phyloP scores from a whole-genome alignment of 306 rosid species.

The Parietaria judaica region DNA sequence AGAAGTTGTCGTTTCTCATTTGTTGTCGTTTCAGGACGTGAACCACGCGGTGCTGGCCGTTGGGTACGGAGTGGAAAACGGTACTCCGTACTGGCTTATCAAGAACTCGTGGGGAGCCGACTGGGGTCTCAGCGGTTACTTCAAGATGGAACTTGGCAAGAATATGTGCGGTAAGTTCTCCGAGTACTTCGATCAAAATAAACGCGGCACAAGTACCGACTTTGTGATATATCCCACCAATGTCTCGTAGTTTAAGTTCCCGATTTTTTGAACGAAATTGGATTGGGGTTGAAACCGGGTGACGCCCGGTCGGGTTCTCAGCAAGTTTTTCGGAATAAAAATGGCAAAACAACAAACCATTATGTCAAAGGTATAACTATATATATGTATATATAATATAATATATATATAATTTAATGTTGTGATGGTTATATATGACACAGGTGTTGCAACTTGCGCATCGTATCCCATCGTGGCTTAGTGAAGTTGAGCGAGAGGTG shows the following conservation, averaged over 20 bases:
- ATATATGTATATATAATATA: too few relatives aligned
- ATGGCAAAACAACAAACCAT: neutral
- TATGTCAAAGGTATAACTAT: too few relatives aligned
- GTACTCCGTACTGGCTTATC: constrained; percentile 71
- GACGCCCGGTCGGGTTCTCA: too few relatives aligned
- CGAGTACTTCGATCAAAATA: too few relatives aligned
- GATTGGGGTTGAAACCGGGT: too few relatives aligned
- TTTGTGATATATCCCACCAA: too few relatives aligned
- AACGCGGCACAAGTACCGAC: too few relatives aligned
- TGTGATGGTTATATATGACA: neutral
- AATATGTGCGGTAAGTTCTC: constrained; percentile 88
- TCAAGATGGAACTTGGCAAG: constrained; percentile 92
- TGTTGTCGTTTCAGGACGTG: too few relatives aligned
- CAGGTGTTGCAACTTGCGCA: constrained; percentile 94
- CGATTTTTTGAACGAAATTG: too few relatives aligned
- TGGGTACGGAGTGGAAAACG: constrained; percentile 80
- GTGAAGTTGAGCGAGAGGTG: constrained; percentile 10
- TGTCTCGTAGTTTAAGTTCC: neutral
- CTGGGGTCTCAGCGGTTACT: constrained; percentile 93
- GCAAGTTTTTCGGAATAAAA: too few relatives aligned
- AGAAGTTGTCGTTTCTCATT: too few relatives aligned
- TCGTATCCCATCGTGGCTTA: constrained; percentile 78
- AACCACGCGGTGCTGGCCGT: constrained; percentile 98
- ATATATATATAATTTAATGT: neutral
- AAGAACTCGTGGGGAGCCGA: constrained; percentile 85